Evolutionary conservation across 2,329 filamentous ascomycete genomes (phyloP).

Genomic region (Cladophialophora exuberans): DNA sequence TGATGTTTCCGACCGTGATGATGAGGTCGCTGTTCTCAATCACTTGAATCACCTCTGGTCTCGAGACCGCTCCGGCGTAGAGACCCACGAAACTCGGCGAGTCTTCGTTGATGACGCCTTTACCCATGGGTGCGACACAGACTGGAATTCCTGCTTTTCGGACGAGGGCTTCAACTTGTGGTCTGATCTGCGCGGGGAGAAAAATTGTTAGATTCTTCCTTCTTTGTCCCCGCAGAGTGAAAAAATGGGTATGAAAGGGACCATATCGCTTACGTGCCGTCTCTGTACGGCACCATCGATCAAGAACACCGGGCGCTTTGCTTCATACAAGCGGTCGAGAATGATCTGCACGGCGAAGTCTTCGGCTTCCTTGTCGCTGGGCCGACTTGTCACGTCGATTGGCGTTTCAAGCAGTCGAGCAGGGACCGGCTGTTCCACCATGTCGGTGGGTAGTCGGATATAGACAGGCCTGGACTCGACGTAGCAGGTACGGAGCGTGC

Average conservation of each 20-base stretch:
- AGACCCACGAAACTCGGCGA: constrained; percentile 53
- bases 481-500: constrained; percentile 53
- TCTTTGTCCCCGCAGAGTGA: too few species aligned
- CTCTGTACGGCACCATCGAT: constrained; percentile 53
- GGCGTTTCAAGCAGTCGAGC: constrained; percentile 8
- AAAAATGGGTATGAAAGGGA: too few species aligned
- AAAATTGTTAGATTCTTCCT: too few species aligned
- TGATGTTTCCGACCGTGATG: constrained; percentile 51
- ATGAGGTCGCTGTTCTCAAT: constrained; percentile 50
- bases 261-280: too few species aligned
- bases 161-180: constrained; percentile 46
- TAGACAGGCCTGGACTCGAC: constrained; percentile 59
- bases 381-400: constrained; percentile 1
- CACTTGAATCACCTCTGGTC: constrained; percentile 40
- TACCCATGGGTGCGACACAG: constrained; percentile 52
- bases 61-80: constrained; percentile 49
- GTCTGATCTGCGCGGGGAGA: not conserved
- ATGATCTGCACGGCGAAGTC: constrained; percentile 23
- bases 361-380: constrained; percentile 16
- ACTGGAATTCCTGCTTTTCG: constrained; percentile 50
- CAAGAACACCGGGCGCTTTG: constrained; percentile 54
- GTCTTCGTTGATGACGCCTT: constrained; percentile 54
- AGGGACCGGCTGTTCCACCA: constrained; percentile 19
- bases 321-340: constrained; percentile 46
- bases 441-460: constrained; percentile 52